Percentiles rank a stretch among this genome's conserved stretches.
Evolutionary conservation across 257 asterid genomes (phyloP).

Genomic region (Solanum boliviense): DNA sequence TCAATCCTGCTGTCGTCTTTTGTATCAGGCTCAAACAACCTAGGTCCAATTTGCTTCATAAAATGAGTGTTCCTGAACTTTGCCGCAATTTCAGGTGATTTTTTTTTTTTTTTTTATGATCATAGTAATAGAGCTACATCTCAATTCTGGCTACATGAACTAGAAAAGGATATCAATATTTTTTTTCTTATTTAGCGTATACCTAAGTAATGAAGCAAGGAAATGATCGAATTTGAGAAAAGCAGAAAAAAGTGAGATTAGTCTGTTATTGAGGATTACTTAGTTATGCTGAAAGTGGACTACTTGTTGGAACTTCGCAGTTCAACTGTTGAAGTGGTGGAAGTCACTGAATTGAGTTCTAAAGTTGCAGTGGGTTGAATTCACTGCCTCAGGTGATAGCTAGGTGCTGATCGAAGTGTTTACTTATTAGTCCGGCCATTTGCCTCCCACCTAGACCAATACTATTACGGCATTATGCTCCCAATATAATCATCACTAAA

Average conservation of each 20-base stretch:
- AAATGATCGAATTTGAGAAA: not conserved
- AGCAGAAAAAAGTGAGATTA: not conserved
- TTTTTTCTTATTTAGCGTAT: not conserved
- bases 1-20: conserved; percentile 58
- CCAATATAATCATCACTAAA: not conserved
- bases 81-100: conserved; percentile 89
- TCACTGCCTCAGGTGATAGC: not conserved
- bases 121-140: not conserved
- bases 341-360: not conserved
- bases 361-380: not conserved
- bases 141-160: not conserved
- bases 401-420: not conserved
- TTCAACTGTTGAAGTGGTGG: not conserved
- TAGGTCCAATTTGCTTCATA: conserved; percentile 61
- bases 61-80: conserved; percentile 98
- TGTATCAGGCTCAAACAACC: conserved; percentile 80
- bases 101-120: not conserved
- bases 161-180: no score
- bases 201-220: not conserved
- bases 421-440: not conserved
- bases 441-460: not conserved
- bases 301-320: not conserved
- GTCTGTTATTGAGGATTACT: not conserved
- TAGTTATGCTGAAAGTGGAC: not conserved
- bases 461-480: not conserved